phyloP scores from a whole-genome alignment of 768 basidiomycete species.

The Phlebiopsis flavidoalba region DNA sequence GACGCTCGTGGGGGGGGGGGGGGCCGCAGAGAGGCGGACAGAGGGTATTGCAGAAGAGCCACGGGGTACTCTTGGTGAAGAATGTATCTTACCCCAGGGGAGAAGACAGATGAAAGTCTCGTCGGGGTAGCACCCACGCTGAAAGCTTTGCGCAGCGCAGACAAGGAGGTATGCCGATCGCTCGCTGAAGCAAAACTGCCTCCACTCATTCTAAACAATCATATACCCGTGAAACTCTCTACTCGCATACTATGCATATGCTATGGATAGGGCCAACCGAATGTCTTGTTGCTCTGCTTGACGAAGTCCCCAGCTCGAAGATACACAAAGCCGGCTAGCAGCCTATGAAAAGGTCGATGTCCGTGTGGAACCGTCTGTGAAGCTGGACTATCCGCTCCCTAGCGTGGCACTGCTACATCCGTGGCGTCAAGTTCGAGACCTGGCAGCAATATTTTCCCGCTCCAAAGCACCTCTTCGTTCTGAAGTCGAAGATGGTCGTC shows the following conservation, averaged over 20 bases:
- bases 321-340: slow-evolving; percentile 51
- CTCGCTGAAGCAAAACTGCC: background rate
- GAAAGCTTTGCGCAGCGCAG: slow-evolving; percentile 42
- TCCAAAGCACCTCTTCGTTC: slow-evolving; percentile 30
- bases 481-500: slow-evolving; percentile 52
- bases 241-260: slow-evolving; percentile 78
- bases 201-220: background rate
- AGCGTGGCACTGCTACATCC: slow-evolving; percentile 31
- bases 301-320: slow-evolving; percentile 47
- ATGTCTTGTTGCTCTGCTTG: slow-evolving; percentile 52
- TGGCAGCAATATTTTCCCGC: slow-evolving; percentile 33
- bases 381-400: slow-evolving; percentile 27
- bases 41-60: slow-evolving; percentile 30
- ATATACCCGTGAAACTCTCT: slow-evolving; percentile 56
- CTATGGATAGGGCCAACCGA: slow-evolving; percentile 59
- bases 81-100: slow-evolving; percentile 53
- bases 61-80: slow-evolving; percentile 47
- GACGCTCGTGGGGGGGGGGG: slow-evolving; percentile 40
- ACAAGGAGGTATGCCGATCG: slow-evolving; percentile 49
- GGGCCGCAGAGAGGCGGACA: slow-evolving; percentile 18
- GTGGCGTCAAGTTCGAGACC: slow-evolving; percentile 39
- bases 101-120: slow-evolving; percentile 54
- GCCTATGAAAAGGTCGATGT: slow-evolving; percentile 34
- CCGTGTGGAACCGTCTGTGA: slow-evolving; percentile 34
- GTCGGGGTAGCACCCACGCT: slow-evolving; percentile 50